Conservation (phyloP, 179 eudicot species). For the Vitellaria paradoxa region DNA sequence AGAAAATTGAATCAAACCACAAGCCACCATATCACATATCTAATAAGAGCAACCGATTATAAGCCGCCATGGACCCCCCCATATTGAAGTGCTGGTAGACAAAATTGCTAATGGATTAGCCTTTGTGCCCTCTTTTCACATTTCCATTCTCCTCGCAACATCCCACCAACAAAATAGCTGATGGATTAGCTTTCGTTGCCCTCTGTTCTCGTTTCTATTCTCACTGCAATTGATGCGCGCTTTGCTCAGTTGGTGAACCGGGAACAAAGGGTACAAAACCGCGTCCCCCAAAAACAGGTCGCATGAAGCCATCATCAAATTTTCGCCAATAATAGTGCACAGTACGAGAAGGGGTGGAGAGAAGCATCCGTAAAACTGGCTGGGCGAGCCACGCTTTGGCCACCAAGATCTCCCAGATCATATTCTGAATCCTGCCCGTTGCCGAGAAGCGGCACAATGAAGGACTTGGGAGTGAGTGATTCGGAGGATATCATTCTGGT, state of each 20-base stretch:
- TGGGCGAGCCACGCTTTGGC: constrained; percentile 38
- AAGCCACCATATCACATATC: too few species aligned
- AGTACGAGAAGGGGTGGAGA: constrained; percentile 49
- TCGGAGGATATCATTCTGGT: constrained; percentile 40
- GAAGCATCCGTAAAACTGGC: constrained; percentile 59
- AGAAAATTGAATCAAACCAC: too few species aligned
- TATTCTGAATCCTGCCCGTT: constrained; percentile 41
- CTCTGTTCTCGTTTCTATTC: constrained; percentile 7
- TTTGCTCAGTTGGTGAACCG: constrained; percentile 69
- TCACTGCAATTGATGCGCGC: constrained; percentile 31
- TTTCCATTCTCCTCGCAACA: too few species aligned
- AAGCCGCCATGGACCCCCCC: too few species aligned
- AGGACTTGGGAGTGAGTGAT: constrained; percentile 50
- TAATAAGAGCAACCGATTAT: too few species aligned
- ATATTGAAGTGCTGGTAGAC: too few species aligned
- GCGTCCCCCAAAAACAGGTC: constrained; percentile 85
- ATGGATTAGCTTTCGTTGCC: background rate
- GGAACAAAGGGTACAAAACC: constrained; percentile 73
- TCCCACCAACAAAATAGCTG: background rate
- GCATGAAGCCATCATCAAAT: constrained; percentile 76
- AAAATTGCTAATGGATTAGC: too few species aligned
- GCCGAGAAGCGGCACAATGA: constrained; percentile 47
- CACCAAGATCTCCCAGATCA: constrained; percentile 22
- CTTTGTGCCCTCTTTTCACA: too few species aligned
- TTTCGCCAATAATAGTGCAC: constrained; percentile 82